Conservation (phyloP, 306 rosid species). For the Sindora glabra region DNA sequence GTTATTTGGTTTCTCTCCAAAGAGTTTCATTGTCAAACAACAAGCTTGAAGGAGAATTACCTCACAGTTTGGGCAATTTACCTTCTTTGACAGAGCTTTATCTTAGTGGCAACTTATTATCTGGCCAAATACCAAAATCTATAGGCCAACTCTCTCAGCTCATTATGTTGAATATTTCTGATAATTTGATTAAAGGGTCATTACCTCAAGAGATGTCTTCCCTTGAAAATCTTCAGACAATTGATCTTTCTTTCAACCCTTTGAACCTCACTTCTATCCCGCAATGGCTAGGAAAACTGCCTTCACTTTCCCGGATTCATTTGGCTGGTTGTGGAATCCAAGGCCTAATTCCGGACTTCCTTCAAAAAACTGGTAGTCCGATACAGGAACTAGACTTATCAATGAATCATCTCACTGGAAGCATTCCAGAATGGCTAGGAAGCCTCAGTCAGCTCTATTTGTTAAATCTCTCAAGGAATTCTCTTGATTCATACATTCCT, state of each 20-base stretch:
- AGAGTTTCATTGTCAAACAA: constrained; percentile 47
- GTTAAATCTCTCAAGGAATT: constrained; percentile 58
- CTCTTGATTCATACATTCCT: constrained; percentile 48
- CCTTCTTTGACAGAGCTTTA: constrained; percentile 36
- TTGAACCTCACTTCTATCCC: constrained; percentile 43
- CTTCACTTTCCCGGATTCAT: constrained; percentile 36
- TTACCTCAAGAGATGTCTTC: constrained; percentile 49
- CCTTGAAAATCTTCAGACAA: constrained; percentile 46
- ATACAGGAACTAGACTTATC: constrained; percentile 67
- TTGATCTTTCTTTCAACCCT: constrained; percentile 56
- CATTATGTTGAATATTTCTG: constrained; percentile 30
- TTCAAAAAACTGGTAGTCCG: constrained; percentile 21
- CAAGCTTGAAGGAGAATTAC: constrained; percentile 45
- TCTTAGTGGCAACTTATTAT: constrained; percentile 37
- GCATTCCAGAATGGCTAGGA: constrained; percentile 58
- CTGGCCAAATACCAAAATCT: constrained; percentile 52
- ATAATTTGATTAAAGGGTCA: constrained; percentile 43
- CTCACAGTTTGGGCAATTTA: constrained; percentile 46
- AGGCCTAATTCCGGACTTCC: constrained; percentile 38
- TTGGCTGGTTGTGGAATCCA: constrained; percentile 55
- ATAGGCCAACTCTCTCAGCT: constrained; percentile 47
- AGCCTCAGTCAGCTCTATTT: constrained; percentile 36
- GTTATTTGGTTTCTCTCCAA: constrained; percentile 37
- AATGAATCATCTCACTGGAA: constrained; percentile 45
- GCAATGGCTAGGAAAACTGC: constrained; percentile 31